A percentile compares a stretch with the other conserved stretches of the same genome.
Evolutionary conservation across 768 basidiomycete species (phyloP).

Genomic region (Leccinellum luteum): DNA sequence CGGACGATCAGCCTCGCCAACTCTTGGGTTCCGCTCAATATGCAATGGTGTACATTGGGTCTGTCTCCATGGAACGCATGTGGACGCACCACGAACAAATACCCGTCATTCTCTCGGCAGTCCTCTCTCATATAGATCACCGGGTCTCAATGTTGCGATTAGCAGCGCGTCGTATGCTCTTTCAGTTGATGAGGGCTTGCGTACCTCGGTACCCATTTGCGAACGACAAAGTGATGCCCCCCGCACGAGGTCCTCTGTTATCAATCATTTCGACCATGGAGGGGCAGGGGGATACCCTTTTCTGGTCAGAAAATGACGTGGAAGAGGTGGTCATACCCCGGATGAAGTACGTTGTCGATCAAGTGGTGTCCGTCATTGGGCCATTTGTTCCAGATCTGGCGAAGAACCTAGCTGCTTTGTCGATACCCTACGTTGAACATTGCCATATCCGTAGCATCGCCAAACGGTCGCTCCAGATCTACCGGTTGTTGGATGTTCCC

Average conservation of each 20-base stretch:
- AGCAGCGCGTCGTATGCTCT: conserved; percentile 74
- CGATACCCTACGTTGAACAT: conserved; percentile 80
- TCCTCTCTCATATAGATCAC: conserved; percentile 84
- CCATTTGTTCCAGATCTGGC: conserved; percentile 68
- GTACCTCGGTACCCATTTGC: conserved; percentile 73
- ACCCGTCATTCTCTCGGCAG: conserved; percentile 71
- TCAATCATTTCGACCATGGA: conserved; percentile 54
- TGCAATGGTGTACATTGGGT: conserved; percentile 81
- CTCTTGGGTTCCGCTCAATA: conserved; percentile 82
- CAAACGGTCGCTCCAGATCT: conserved; percentile 88
- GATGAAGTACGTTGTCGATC: conserved; percentile 65
- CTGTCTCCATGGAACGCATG: conserved; percentile 69
- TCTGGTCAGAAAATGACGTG: conserved; percentile 74
- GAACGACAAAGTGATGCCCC: conserved; percentile 53
- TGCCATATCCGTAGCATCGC: conserved; percentile 86
- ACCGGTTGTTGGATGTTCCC: conserved; percentile 72
- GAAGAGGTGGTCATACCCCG: conserved; percentile 56
- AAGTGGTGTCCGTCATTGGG: conserved; percentile 63
- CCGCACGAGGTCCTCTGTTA: conserved; percentile 48
- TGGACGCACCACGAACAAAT: conserved; percentile 74
- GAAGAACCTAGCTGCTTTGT: conserved; percentile 76
- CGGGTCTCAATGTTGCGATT: conserved; percentile 64
- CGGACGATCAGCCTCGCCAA: conserved; percentile 61
- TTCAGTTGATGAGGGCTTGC: conserved; percentile 83
- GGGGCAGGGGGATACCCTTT: conserved; percentile 49